Evolutionary conservation across 2,329 filamentous ascomycete genomes (phyloP).

Genomic region (Xylaria digitata): DNA sequence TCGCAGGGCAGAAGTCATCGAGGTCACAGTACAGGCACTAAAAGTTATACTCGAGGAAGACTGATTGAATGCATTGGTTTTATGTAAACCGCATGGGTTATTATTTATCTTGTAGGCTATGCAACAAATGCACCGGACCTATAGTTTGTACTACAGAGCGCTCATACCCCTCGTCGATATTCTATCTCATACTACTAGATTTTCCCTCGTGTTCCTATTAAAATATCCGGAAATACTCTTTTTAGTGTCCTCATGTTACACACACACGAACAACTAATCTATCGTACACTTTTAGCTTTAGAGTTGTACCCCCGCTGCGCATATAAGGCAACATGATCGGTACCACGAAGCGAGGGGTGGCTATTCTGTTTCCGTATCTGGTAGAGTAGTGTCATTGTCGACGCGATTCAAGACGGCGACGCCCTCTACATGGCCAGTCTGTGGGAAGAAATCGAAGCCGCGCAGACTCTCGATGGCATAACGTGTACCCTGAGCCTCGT

Average conservation of each 20-base stretch:
- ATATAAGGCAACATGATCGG: background rate
- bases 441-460: constrained; percentile 98
- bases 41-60: constrained; percentile 69
- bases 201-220: background rate
- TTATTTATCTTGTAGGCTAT: background rate
- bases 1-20: constrained; percentile 75
- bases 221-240: background rate
- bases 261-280: background rate
- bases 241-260: background rate
- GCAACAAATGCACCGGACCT: background rate
- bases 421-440: constrained; percentile 78
- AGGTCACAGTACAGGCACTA: constrained; percentile 76
- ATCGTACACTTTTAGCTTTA: background rate
- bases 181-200: background rate
- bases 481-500: constrained; percentile 49
- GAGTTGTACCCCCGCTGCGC: background rate
- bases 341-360: too few species aligned
- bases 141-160: background rate
- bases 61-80: constrained; percentile 14
- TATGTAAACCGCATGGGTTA: background rate
- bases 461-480: constrained; percentile 92
- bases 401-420: constrained; percentile 72
- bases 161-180: background rate
- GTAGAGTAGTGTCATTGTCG: constrained; percentile 49
- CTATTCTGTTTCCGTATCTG: background rate